Evolutionary conservation across 257 asterid species (phyloP), one percentile per base, ranked within the genome.

Genomic region (Galeopsis tetrahit): DNA sequence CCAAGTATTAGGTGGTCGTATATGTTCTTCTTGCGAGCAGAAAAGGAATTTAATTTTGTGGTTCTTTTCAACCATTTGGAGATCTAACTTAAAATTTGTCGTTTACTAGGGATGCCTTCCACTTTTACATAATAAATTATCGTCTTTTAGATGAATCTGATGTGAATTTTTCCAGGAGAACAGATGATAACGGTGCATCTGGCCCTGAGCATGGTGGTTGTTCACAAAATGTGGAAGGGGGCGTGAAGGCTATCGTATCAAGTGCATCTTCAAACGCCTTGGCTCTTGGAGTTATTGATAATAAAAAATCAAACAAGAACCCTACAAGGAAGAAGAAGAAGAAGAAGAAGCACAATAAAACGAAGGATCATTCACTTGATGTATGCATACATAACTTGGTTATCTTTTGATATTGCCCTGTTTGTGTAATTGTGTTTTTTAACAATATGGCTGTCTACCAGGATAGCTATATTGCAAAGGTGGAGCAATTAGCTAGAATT

Each of bases 401-500:
- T 11, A 66, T 66, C 61, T 6, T 60, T 10, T 36, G 48, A 11
- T 49, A 52, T 38, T 60, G 66, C 71, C 73, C 46, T 58, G 35
- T 66, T 7, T n/a, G 7, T 44, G 63, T 35, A 43, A 10, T 33
- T 69, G 3, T 68, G 64, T 71, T 46, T 58, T 66, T 58, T 66
- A 66, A 62, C 44, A n/a, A 40, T 73, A 33, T 71, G 57, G 40
- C 63, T 70, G 58, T 43, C 71, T 62, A 59, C 43, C 85, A 92
- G 98, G 95, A 87, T 78, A 85, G 83, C 76, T 89, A 84, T 79
- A 75, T 90, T 42, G 82, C 74, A 58, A 94, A 89, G 87, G 97
- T 91, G 77, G 92, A 87, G 80, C 69, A 91, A 68, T 87, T 91
- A 66, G 97, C 99, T 44, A 91, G 80, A 83, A 71, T 94, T 72